These are phyloP conservation scores for Trypanosoma melophagium DNA, from an alignment of 208 protist genomes.

Conservation along the genomic window DNA sequence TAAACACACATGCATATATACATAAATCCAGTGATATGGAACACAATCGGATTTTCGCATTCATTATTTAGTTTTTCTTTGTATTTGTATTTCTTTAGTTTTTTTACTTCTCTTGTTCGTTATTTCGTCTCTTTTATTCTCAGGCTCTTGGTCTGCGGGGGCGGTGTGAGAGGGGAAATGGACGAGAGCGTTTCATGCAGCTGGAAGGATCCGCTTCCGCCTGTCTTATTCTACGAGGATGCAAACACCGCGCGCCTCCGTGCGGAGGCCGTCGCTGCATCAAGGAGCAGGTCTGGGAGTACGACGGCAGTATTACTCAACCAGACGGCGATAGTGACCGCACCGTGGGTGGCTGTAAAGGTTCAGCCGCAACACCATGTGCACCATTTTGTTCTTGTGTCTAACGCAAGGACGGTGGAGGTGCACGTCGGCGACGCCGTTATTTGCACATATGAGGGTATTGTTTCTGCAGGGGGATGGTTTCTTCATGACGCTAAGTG, in stretches of 20 bases:
- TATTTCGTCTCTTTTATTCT: no score
- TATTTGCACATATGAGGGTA: conserved; percentile 31
- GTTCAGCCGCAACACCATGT: conserved; percentile 3
- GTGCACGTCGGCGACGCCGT: conserved; percentile 3
- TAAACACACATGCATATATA: no score
- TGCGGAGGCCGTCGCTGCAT: conserved; percentile 7
- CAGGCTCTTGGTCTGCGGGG: no score
- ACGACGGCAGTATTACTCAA: conserved; percentile 3
- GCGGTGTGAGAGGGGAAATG: neutral
- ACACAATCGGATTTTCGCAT: no score
- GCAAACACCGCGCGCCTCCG: conserved; percentile 2
- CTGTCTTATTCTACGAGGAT: conserved; percentile 3
- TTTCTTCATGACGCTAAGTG: conserved; percentile 20
- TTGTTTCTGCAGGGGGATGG: neutral
- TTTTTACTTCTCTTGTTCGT: no score
- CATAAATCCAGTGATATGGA: no score
- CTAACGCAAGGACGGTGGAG: conserved; percentile 24
- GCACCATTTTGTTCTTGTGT: conserved; percentile 29
- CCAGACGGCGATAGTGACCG: neutral
- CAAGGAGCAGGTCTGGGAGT: conserved; percentile 2
- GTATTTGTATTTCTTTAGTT: no score
- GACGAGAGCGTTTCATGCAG: conserved; percentile 19
- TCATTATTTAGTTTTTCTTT: no score
- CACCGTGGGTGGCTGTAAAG: conserved; percentile 28
- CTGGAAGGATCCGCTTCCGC: conserved; percentile 13